Percentiles rank a stretch among this genome's conserved stretches.
Evolutionary conservation across 805 yeast genomes (phyloP).

Genomic region (Debaryomyces maramus): DNA sequence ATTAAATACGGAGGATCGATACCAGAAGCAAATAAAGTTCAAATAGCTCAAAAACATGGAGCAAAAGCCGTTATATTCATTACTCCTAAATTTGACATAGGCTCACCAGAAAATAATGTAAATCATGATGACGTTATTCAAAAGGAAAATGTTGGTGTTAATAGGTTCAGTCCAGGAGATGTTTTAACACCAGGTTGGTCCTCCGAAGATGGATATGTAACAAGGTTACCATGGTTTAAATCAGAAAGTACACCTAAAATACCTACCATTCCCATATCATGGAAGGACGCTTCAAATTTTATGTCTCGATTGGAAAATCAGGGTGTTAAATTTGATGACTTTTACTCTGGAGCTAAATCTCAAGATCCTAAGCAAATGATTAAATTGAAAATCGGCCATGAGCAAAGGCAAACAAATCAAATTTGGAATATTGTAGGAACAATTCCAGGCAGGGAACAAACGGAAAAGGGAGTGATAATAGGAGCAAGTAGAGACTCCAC

Average conservation of each 20-base stretch:
- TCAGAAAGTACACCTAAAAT: slow-evolving; percentile 63
- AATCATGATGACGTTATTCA: slow-evolving; percentile 46
- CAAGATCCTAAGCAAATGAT: slow-evolving; percentile 15
- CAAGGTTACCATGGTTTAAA: slow-evolving; percentile 43
- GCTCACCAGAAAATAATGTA: slow-evolving; percentile 12
- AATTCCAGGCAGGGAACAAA: slow-evolving; percentile 78
- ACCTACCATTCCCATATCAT: slow-evolving; percentile 76
- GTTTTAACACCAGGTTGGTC: slow-evolving; percentile 79
- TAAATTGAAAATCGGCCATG: slow-evolving; percentile 35
- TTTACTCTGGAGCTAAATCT: slow-evolving; percentile 26
- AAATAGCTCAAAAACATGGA: slow-evolving; percentile 54
- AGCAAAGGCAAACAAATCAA: slow-evolving; percentile 55
- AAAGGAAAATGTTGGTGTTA: slow-evolving; percentile 56
- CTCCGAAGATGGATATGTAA: slow-evolving; percentile 38
- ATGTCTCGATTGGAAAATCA: slow-evolving; percentile 30
- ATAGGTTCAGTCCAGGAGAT: slow-evolving; percentile 72
- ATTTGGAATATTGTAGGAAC: slow-evolving; percentile 80
- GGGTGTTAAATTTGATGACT: slow-evolving; percentile 32
- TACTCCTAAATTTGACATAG: slow-evolving; percentile 25
- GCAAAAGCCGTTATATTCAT: slow-evolving; percentile 72
- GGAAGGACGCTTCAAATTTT: slow-evolving; percentile 57
- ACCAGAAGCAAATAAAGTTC: slow-evolving; percentile 39
- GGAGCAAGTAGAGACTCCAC: slow-evolving; percentile 83
- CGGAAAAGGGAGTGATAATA: slow-evolving; percentile 66
- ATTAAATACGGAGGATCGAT: slow-evolving; percentile 54